phyloP scores from a whole-genome alignment of 2,329 filamentous ascomycete genomes.

The Dryadomyces quercivorus region DNA sequence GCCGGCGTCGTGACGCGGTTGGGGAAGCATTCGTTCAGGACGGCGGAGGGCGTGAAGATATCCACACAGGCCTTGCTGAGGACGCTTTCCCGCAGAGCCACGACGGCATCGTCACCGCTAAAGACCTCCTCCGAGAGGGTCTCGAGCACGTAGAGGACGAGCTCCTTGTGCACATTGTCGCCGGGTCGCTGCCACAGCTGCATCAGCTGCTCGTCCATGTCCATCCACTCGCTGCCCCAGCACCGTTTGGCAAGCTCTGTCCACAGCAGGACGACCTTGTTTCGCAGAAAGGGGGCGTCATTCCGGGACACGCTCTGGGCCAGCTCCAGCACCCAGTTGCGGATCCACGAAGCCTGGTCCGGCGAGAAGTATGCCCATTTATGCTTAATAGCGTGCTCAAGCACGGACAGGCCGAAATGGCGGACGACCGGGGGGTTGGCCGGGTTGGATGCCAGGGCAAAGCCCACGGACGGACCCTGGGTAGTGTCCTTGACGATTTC shows the following conservation, averaged over 20 bases:
- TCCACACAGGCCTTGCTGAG: conserved; percentile 87
- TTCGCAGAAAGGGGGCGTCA: conserved; percentile 75
- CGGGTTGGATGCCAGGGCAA: conserved; percentile 64
- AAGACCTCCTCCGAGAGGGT: conserved; percentile 91
- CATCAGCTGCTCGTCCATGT: conserved; percentile 80
- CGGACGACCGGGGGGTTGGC: conserved; percentile 70
- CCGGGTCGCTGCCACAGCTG: conserved; percentile 66
- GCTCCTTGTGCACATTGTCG: conserved; percentile 58
- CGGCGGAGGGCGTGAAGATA: conserved; percentile 71
- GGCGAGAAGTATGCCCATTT: conserved; percentile 63
- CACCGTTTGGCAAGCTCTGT: conserved; percentile 85
- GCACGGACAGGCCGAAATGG: conserved; percentile 84
- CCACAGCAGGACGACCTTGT: conserved; percentile 92
- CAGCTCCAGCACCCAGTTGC: conserved; percentile 67
- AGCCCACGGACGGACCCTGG: conserved; percentile 76
- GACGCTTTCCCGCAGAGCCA: conserved; percentile 68
- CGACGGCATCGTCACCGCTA: conserved; percentile 76
- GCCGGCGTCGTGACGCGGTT: conserved; percentile 55
- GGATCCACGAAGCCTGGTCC: conserved; percentile 55
- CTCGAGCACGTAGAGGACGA: conserved; percentile 81
- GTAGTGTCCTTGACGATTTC: conserved; percentile 71
- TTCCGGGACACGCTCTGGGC: conserved; percentile 56
- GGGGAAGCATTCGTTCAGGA: conserved; percentile 66
- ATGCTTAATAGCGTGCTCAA: conserved; percentile 83
- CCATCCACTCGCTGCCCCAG: conserved; percentile 87